Percentiles rank a stretch among this genome's conserved stretches.
Evolutionary conservation across 148 eudicot genomes (phyloP).

Genomic region (Rhododendron molle): DNA sequence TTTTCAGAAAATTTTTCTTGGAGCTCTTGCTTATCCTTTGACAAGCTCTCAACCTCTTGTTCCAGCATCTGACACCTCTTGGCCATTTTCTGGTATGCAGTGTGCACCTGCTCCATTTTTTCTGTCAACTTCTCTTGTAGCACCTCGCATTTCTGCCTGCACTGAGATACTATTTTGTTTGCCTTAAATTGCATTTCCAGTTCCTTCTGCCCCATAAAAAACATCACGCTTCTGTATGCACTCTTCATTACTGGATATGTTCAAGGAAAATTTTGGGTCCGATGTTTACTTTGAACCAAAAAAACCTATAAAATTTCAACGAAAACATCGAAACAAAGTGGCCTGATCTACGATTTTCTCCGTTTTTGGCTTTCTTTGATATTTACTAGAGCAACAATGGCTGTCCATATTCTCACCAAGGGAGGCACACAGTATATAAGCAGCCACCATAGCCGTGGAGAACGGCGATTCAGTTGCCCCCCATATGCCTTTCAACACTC

Average conservation of each 20-base stretch:
- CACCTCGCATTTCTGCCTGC: slow-evolving; percentile 75
- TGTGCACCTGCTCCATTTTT: slow-evolving; percentile 76
- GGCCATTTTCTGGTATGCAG: slow-evolving; percentile 89
- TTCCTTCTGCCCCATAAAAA: slow-evolving; percentile 79
- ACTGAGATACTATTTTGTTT: slow-evolving; percentile 71
- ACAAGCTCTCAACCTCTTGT: slow-evolving; percentile 69
- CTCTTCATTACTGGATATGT: slow-evolving; percentile 71
- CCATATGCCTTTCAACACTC: neutral
- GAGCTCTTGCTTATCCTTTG: slow-evolving; percentile 85
- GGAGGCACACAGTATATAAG: neutral
- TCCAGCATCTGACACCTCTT: slow-evolving; percentile 90
- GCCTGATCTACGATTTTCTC: neutral
- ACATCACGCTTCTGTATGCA: slow-evolving; percentile 88
- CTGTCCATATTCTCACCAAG: neutral
- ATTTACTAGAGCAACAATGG: neutral
- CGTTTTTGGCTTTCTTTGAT: neutral
- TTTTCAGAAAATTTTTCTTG: slow-evolving; percentile 80
- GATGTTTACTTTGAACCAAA: neutral
- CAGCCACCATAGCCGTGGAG: neutral
- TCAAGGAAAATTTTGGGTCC: slow-evolving; percentile 32
- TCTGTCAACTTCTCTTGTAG: slow-evolving; percentile 78
- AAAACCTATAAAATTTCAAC: too few species aligned
- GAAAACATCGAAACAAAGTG: neutral
- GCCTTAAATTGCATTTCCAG: slow-evolving; percentile 91
- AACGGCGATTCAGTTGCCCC: slow-evolving; percentile 11